Base-by-base conservation (phyloP, 768 basidiomycete genomes). In the Pleurotus salmoneostramineus region DNA sequence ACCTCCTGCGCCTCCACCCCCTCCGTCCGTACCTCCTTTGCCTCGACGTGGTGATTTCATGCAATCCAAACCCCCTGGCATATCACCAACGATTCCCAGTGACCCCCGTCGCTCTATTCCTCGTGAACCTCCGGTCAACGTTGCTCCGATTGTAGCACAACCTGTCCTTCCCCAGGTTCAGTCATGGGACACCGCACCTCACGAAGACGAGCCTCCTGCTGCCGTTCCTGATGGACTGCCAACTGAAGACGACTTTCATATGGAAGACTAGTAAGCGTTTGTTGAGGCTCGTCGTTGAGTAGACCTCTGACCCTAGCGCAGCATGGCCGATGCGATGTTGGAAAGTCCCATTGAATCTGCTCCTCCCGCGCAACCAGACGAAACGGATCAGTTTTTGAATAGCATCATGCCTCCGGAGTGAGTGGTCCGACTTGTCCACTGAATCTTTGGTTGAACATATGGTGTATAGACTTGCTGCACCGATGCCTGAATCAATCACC, bases 361-460 rank as follows among this genome's bases (percentile, higher is more conserved):
- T n/a, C 12, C 44, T 17, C 5, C 44, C 10, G 10, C 37, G 37
- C 37, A 40, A 11, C 37, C 59, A 36, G 60, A 56, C 0, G 68
- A 66, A 46, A 72, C 70, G 17, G 71, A 77, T 8, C 60, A 66
- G 1, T 78, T 81, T 56, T 64, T 82, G 37, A 64, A 66, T 7
- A 56, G 56, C 2, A 62, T 77, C 6, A 78, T 80, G 75, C 77
- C 78, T 43, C 6, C 66, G 7, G 67, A 67, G 80, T 82, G 60
- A 45, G 73, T 69, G 5, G 2, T 27, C 59, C 17, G 4, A 3
- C 40, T 40, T 40, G 37, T 40, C 3, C n/a, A n/a, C 1, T 10
- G 37, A 27, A 27, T 3, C 3, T 27, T 27, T 27, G 21, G 10
- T 10, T 40, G 37, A 40, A 40, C 37, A 2, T 3, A n/a, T 40